Evolutionary conservation across 2,329 filamentous ascomycete genomes (phyloP), one percentile per base, ranked within the genome.

Genomic region (Calonectria pseudoturangicola): DNA sequence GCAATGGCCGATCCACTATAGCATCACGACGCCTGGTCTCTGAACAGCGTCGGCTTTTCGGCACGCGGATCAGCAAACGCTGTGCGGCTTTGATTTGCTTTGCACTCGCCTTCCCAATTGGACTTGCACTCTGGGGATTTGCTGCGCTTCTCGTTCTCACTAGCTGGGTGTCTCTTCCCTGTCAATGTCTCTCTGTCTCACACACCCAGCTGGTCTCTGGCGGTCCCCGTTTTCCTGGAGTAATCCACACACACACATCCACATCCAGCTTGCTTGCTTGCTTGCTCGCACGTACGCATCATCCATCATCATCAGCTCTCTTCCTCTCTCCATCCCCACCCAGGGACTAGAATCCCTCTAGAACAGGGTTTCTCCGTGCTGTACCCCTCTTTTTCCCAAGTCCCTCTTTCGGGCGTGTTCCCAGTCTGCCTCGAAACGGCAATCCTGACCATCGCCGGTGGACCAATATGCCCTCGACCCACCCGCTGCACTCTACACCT

Each of bases 391-490:
- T 30, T 21, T 28, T 39, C 25, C 28, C 39, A 12, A 2, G 28
- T 33, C 50, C 27, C 25, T 30, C 27, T 54, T 28, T 47, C 58
- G 39, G 39, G 39, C 58, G 58, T 27, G 18, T 47, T 47, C 39
- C 41, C 58, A 63, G 27, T 21, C 39, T 41, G 30, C 41, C 58
- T 63, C 58, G 25, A 63, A 63, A 16, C 58, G 27, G 58, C 58
- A 63, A 63, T 47, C 41, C 58, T 56, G 47, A 36, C 28, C 36
- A 62, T 48, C 16, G 47, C n/a, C 48, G 43, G 69, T 60, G 69
- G 54, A 63, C 16, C 63, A 50, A 64, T 51, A 54, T 50, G 63
- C 63, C 62, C 51, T 47, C 54, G 69, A 67, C 69, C 69, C 69
- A 71, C 69, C 25, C 18, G 15, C n/a, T 41, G 25, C 47, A 39